phyloP scores from a whole-genome alignment of 116 monocot species.

The Dioscorea cayenensis region DNA sequence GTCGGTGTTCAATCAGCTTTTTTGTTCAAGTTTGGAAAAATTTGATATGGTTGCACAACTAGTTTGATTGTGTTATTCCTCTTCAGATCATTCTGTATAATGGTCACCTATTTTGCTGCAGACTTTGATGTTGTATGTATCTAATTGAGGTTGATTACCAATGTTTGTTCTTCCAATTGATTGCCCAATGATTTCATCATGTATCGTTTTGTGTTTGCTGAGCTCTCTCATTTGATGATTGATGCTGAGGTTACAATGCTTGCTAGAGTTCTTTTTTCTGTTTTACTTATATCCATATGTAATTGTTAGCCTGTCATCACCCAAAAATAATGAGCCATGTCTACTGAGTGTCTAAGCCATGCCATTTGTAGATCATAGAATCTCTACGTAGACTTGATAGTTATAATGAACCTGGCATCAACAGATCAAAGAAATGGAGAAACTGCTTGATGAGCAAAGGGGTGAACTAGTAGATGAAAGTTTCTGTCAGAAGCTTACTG shows the following conservation, averaged over 20 bases:
- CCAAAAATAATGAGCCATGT: background rate
- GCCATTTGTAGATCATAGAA: no score
- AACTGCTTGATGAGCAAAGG: conserved; percentile 17
- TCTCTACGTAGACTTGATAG: background rate
- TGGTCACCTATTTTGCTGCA: no score
- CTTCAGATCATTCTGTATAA: no score
- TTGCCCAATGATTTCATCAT: no score
- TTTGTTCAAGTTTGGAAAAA: no score
- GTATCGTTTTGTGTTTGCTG: background rate
- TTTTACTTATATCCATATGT: background rate
- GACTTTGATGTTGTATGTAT: no score
- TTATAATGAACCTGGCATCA: background rate
- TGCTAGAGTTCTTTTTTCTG: background rate
- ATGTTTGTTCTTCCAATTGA: no score
- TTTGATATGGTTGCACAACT: no score
- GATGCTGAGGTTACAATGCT: background rate
- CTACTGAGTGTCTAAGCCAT: background rate
- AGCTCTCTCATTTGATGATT: background rate
- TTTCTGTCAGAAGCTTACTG: conserved; percentile 28
- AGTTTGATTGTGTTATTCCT: no score
- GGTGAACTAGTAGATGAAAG: conserved; percentile 15
- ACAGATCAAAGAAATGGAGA: conserved; percentile 34
- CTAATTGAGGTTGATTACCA: no score
- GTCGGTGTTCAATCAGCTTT: no score
- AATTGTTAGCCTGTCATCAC: background rate